Evolutionary conservation across 2,329 filamentous ascomycete genomes (phyloP), one percentile per base, ranked within the genome.

Genomic region (Torrubiella hemipterigena): DNA sequence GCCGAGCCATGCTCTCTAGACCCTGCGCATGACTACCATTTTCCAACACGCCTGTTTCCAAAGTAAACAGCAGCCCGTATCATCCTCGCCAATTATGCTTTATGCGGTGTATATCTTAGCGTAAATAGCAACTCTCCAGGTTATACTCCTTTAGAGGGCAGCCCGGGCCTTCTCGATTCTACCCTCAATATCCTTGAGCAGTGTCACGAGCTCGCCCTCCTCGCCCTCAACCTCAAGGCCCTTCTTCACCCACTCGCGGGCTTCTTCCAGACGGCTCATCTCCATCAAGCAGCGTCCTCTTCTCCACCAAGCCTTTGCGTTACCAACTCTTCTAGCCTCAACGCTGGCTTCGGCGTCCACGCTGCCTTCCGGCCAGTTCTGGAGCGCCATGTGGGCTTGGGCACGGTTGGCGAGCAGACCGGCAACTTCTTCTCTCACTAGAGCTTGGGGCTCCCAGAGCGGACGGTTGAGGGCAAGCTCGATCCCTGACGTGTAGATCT

Each of bases 221-320:
- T 70, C 74, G 10, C 80, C 81, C 61, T 93, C 86, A 52, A 87
- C 77, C 63, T 94, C 89, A 35, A 94, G 55, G 0, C 75, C 86
- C 49, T 73, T 69, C 42, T 68, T 69, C 24, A 94, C 69, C 75
- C 86, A 93, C 40, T 78, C 75, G 46, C 66, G 66, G 1, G 87
- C 86, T 71, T 96, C 89, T 33, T 82, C 76, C 48, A 83, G 59
- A 38, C 89, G 59, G 2, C 81, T 81, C 91, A 96, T 96, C 73
- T 98, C 91, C 42, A 80, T 59, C 50, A 96, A 57, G 51, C 85
- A 93, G 61, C 76, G 77, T 8, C 83, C 91, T 38, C 83, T 67
- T 38, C 91, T 68, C 79, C 85, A 95, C 85, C 89, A 96, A 1
- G 78, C 87, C 73, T 96, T 96, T 2, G 83, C 77, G 55, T 98